phyloP scores from a whole-genome alignment of 106 monocot genomes.

The Dioscorea dumetorum region DNA sequence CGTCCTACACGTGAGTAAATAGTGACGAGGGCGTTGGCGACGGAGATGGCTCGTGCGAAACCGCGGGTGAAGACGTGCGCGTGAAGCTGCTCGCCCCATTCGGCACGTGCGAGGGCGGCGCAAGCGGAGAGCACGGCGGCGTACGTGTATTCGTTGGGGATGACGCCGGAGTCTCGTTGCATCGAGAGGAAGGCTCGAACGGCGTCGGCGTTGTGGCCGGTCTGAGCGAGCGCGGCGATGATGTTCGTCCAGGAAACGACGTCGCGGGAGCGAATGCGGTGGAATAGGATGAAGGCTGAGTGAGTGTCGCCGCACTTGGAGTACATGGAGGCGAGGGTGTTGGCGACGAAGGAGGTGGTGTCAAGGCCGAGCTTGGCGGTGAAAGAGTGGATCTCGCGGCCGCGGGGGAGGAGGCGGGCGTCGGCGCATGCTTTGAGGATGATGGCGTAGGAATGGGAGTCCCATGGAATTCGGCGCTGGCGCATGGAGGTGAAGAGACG shows the following conservation, averaged over 20 bases:
- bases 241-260: constrained; percentile 74
- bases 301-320: constrained; percentile 29
- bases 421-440: constrained; percentile 66
- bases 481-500: constrained; percentile 41
- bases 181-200: constrained; percentile 40
- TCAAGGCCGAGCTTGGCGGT: constrained; percentile 44
- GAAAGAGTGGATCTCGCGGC: constrained; percentile 59
- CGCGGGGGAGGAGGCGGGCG: constrained; percentile 18
- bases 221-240: constrained; percentile 47
- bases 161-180: constrained; percentile 11
- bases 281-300: constrained; percentile 27
- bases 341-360: constrained; percentile 52
- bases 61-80: constrained; percentile 26
- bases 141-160: constrained; percentile 75
- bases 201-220: constrained; percentile 37
- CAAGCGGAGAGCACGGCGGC: constrained; percentile 52
- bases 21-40: constrained; percentile 61
- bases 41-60: constrained; percentile 23
- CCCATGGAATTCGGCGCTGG: constrained; percentile 21
- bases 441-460: constrained; percentile 68
- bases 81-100: constrained; percentile 66
- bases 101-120: constrained; percentile 14
- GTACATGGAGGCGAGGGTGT: constrained; percentile 64
- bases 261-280: constrained; percentile 35
- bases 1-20: constrained; percentile 50